phyloP scores from a whole-genome alignment of 163 green algal species.

The Scenedesmus sp. region DNA sequence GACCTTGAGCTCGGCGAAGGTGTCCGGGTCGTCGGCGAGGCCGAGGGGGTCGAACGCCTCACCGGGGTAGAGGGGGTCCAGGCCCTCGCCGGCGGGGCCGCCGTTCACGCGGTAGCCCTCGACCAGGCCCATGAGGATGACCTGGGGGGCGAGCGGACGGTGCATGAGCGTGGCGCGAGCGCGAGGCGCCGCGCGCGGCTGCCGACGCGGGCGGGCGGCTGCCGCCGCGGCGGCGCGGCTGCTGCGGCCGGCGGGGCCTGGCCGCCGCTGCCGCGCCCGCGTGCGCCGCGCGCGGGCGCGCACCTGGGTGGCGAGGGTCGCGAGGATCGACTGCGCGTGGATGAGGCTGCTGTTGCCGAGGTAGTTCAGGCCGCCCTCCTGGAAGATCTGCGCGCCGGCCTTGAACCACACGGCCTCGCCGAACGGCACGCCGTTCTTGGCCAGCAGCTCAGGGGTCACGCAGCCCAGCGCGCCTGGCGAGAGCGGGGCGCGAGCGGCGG shows the following conservation, averaged over 20 bases:
- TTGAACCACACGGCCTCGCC: slow-evolving; percentile 92
- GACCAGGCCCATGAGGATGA: slow-evolving; percentile 80
- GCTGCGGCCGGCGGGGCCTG: too few relatives aligned
- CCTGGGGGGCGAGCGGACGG: slow-evolving; percentile 84
- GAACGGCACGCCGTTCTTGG: slow-evolving; percentile 78
- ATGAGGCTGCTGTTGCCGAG: slow-evolving; percentile 86
- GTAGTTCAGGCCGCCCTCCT: slow-evolving; percentile 89
- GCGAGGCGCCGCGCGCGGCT: too few relatives aligned
- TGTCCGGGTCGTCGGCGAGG: slow-evolving; percentile 85
- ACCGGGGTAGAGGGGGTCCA: slow-evolving; percentile 72
- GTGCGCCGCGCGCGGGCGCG: too few relatives aligned
- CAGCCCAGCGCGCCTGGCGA: slow-evolving; percentile 85
- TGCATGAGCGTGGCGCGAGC: too few relatives aligned
- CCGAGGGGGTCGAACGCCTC: slow-evolving; percentile 83
- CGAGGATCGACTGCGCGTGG: slow-evolving; percentile 88
- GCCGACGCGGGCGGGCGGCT: too few relatives aligned
- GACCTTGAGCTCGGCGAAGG: slow-evolving; percentile 76
- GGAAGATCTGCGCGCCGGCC: slow-evolving; percentile 91
- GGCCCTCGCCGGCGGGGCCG: slow-evolving; percentile 70
- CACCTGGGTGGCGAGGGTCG: slow-evolving; percentile 81
- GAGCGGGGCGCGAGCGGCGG: too few relatives aligned
- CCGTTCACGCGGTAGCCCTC: slow-evolving; percentile 83
- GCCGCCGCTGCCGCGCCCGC: too few relatives aligned
- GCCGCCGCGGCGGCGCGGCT: too few relatives aligned
- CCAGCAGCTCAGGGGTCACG: slow-evolving; percentile 91